Base-by-base conservation (phyloP, 257 asterid genomes). In the Scutellaria minor region DNA sequence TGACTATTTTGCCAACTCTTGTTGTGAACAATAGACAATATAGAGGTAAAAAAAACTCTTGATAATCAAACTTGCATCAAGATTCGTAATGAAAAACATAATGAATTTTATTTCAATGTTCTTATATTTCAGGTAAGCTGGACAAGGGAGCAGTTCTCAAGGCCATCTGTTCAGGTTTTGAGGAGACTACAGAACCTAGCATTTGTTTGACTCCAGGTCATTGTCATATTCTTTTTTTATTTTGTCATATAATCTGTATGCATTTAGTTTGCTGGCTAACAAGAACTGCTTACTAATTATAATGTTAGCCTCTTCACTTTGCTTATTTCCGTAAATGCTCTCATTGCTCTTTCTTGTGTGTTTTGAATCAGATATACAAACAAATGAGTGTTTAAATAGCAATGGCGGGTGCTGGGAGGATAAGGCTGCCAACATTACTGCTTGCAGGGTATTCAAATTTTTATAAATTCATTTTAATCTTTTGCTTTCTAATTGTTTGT, bases 401-500 rank as follows among this genome's bases (percentile, higher is more conserved):
- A 90, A 92, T 74, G 99, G 99, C 5, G 99, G 99, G 56, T 95
- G 98, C 88, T 95, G 99, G 99, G 86, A 91, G 78, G 99, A 94
- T 78, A 87, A 77, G 71, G 61, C 79, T 71, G 76, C 95, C 47
- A 94, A 94, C 72, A 71, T 92, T 45, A 87, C 95, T 65, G 99
- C 98, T 41, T 95, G 99, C 98, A 85, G 83, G 94, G 98, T 95
- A 84, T 60, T 63, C 55, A 61, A 9, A 57, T 9, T 53, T 53
- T 57, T 11, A n/a, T 14, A 9, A 51, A 5, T 31, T 50, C 48
- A 10, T 5, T 22, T 70, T 62, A 6, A 56, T 70, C 24, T 67
- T 74, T 66, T 31, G 13, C 61, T 64, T 73, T 64, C 58, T 52
- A 48, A 8, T n/a, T 54, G 0, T 8, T 54, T 22, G 39, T 15